phyloP scores from a whole-genome alignment of 805 yeast genomes.

The Candida rishiriensis region DNA sequence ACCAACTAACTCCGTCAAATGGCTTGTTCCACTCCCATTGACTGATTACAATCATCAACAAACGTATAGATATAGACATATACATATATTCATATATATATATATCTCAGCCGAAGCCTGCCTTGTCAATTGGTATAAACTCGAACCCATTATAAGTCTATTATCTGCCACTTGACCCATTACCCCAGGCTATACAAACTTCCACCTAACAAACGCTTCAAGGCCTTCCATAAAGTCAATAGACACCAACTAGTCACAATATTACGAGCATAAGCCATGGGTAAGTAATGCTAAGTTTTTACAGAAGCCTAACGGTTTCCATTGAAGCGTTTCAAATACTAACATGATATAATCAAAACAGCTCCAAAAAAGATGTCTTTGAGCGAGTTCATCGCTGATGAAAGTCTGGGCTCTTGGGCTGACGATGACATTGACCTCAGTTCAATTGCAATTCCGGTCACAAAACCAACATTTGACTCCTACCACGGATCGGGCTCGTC shows the following conservation, averaged over 20 bases:
- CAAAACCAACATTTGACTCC: constrained; percentile 9
- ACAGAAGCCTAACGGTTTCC: not conserved
- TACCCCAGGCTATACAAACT: no score
- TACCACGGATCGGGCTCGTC: constrained; percentile 5
- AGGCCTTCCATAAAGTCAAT: no score
- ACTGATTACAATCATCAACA: not conserved
- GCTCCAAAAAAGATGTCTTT: constrained; percentile 41
- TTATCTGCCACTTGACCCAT: no score
- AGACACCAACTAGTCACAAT: no score
- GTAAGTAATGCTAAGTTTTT: not conserved
- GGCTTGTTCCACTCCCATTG: no score
- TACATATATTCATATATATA: no score
- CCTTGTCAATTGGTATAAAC: no score
- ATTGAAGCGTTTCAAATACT: not conserved
- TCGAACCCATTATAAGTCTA: no score
- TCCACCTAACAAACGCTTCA: no score
- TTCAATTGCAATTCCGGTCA: constrained; percentile 46
- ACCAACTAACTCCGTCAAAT: no score
- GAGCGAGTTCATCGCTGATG: constrained; percentile 41
- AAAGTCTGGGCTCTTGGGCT: constrained; percentile 57
- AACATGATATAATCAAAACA: constrained; percentile 1
- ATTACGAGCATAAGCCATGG: not conserved
- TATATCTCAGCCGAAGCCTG: not conserved
- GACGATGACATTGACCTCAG: constrained; percentile 66
- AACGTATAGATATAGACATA: not conserved